phyloP scores from a whole-genome alignment of 2,329 filamentous ascomycete genomes.

The Aspergillus tamarii region DNA sequence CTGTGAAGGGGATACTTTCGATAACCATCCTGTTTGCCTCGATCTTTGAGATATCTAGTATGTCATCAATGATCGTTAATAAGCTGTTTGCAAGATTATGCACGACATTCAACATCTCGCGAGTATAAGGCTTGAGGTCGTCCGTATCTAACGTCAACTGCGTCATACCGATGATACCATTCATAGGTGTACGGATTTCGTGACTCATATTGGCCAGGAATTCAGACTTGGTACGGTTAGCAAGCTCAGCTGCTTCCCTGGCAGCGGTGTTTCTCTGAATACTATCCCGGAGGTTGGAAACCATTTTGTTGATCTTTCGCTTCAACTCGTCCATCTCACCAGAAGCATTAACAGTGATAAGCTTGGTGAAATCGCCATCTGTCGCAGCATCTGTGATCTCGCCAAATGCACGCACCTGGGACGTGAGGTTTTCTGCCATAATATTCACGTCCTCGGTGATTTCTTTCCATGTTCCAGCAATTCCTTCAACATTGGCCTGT shows the following conservation, averaged over 20 bases:
- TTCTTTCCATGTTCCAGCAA: conserved; percentile 95
- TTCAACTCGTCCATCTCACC: conserved; percentile 99
- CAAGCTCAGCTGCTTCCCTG: conserved; percentile 91
- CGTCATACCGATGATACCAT: conserved; percentile 98
- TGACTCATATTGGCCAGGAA: conserved; percentile 99
- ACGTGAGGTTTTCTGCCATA: conserved; percentile 84
- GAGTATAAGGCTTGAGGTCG: conserved; percentile 89
- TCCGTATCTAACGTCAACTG: conserved; percentile 94
- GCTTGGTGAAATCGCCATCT: conserved; percentile 94
- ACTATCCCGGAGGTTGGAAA: conserved; percentile 90
- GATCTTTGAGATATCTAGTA: conserved; percentile 72
- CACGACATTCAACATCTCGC: conserved; percentile 98
- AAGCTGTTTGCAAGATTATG: conserved; percentile 95
- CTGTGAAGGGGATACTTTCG: conserved; percentile 94
- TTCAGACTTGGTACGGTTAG: conserved; percentile 97
- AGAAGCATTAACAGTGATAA: conserved; percentile 94
- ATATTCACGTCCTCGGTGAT: conserved; percentile 97
- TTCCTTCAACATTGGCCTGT: conserved; percentile 89
- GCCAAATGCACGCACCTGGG: conserved; percentile 95
- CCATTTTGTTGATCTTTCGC: conserved; percentile 99
- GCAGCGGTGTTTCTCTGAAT: conserved; percentile 96
- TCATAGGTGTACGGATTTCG: conserved; percentile 96
- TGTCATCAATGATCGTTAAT: conserved; percentile 90
- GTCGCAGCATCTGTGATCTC: conserved; percentile 98
- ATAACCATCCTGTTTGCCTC: conserved; percentile 98